Conservation (phyloP, 2,329 filamentous ascomycete genomes). For the Fusarium tupiense region DNA sequence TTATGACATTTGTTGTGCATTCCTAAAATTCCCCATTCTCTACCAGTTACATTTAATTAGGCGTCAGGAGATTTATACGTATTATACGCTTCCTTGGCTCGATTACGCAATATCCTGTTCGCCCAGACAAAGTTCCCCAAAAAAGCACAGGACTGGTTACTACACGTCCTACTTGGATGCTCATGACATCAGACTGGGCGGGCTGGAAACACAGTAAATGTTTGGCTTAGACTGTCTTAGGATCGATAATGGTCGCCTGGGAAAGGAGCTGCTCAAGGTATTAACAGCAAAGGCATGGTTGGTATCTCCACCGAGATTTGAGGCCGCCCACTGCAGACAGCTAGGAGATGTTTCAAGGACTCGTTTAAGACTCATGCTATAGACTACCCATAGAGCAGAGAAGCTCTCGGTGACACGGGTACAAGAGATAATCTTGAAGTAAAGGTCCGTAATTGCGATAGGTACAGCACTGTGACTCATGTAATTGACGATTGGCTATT, state of each 20-base stretch:
- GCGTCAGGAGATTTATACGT: conserved; percentile 53
- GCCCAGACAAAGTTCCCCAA: conserved; percentile 59
- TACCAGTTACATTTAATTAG: conserved; percentile 64
- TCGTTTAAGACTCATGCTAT: not conserved
- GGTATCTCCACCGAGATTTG: conserved; percentile 60
- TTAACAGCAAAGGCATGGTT: conserved; percentile 55
- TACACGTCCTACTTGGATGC: conserved; percentile 57
- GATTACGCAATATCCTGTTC: conserved; percentile 50
- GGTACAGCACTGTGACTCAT: accelerated
- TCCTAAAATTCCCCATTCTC: conserved; percentile 67
- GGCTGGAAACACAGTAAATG: conserved; percentile 63
- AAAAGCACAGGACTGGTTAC: conserved; percentile 56
- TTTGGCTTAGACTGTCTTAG: conserved; percentile 63
- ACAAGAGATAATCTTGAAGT: accelerated
- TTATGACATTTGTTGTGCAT: not conserved
- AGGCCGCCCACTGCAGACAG: conserved; percentile 54
- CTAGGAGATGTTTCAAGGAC: not conserved
- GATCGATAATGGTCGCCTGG: conserved; percentile 67
- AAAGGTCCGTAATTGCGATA: accelerated
- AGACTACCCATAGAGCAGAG: not conserved
- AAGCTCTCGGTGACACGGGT: accelerated
- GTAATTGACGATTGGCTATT: accelerated
- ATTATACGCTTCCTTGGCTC: conserved; percentile 50
- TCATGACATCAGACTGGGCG: conserved; percentile 61
- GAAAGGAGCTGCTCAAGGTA: conserved; percentile 60